phyloP scores from a whole-genome alignment of 371 early-diverging fungal species.

The Batkoa obscura region DNA sequence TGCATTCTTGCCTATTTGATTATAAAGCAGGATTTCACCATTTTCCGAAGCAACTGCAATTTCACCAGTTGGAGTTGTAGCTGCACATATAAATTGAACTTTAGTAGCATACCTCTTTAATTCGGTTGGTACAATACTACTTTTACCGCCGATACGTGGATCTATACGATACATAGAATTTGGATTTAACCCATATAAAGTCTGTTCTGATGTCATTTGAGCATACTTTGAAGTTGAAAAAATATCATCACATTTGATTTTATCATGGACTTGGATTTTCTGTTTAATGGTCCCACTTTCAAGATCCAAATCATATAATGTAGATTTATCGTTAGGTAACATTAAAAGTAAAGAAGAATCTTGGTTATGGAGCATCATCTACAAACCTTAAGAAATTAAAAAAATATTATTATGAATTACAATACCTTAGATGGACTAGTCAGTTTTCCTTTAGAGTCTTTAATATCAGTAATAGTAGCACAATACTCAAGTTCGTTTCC shows the following conservation, averaged over 20 bases:
- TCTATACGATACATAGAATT: slow-evolving; percentile 79
- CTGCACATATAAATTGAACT: slow-evolving; percentile 44
- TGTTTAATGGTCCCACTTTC: slow-evolving; percentile 82
- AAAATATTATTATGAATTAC: background rate
- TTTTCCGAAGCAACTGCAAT: slow-evolving; percentile 69
- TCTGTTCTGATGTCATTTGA: slow-evolving; percentile 44
- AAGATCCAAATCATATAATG: slow-evolving; percentile 74
- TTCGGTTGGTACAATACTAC: slow-evolving; percentile 38
- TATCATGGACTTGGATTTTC: slow-evolving; percentile 60
- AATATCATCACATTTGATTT: slow-evolving; percentile 37
- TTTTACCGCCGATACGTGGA: slow-evolving; percentile 47
- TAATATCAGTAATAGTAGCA: slow-evolving; percentile 40
- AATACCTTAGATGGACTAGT: slow-evolving; percentile 30
- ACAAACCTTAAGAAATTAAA: background rate
- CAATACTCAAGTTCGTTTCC: slow-evolving; percentile 38
- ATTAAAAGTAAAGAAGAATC: slow-evolving; percentile 55
- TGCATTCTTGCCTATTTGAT: slow-evolving; percentile 57
- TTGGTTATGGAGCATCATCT: slow-evolving; percentile 56
- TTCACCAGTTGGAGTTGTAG: slow-evolving; percentile 61
- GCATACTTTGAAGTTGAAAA: slow-evolving; percentile 58
- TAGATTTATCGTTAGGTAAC: slow-evolving; percentile 35
- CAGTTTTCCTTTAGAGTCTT: slow-evolving; percentile 18
- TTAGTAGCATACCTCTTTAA: slow-evolving; percentile 45
- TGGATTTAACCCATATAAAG: slow-evolving; percentile 62
- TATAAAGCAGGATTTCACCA: slow-evolving; percentile 81